Base-by-base conservation (phyloP, 345 rosid species). In the Trapa incisa region DNA sequence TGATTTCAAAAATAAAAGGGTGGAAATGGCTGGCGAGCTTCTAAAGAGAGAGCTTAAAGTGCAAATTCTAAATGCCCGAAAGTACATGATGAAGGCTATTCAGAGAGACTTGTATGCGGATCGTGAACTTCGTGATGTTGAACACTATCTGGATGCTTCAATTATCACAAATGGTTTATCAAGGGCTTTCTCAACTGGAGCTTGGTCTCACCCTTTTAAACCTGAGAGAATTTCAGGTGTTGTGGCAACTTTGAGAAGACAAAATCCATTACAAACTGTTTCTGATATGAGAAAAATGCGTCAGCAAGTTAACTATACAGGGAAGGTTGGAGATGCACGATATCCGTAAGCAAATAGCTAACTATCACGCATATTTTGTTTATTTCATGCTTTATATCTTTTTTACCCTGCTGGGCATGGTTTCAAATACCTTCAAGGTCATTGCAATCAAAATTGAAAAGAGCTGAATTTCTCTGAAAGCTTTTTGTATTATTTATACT, bases 121-220 rank as follows among this genome's bases (percentile, higher is more conserved):
- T 65, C 88, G 86, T 11, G 65, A 53, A 37, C 68, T 85, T 65
- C 86, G 80, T 57, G 88, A 78, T 14, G 78, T 91, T 53, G 97
- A 89, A 65, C 86, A 86, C 68, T 89, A 91, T 76, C 78, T 94
- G 64, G 97, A 94, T 85, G 91, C 96, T 39, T 86, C 96, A 50
- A 87, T 94, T 52, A 78, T 94, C 41, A 86, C 96, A 60, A 91
- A 94, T 77, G 97, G 97, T 54, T 82, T 94, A 37, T 78, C 82
- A 1, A 86, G 99, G 80, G 99, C 99, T 47, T 94, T 94, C 77
- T 91, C 99, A 41, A 91, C 99, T 76, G 99, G 99, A 70, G 95
- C 96, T 32, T 90, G 98, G 99, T 87, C 85, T 17, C 99, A 94
- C 79, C 91, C 95, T 57, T 91, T 69, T 65, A 86, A 84, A 79